phyloP scores from a whole-genome alignment of 78 protist species.

The Planoprotostelium fungivorum region DNA sequence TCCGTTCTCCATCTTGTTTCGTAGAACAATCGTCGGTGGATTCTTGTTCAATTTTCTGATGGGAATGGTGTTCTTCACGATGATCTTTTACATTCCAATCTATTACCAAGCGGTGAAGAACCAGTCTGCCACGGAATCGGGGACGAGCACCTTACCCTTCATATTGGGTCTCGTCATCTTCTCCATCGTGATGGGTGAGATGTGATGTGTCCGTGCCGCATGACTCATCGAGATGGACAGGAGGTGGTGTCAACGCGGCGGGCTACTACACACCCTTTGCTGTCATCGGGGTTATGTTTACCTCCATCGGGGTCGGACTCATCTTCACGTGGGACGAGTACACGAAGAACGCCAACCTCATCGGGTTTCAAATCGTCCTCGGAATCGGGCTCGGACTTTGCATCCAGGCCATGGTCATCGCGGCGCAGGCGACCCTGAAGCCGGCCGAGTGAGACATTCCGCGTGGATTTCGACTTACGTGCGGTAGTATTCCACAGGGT shows the following conservation, averaged over 20 bases:
- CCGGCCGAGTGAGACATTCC: neutral
- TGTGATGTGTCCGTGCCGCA: slow-evolving; percentile 25
- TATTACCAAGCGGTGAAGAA: slow-evolving; percentile 47
- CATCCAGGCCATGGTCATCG: neutral
- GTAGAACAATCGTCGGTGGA: slow-evolving; percentile 27
- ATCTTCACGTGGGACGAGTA: neutral
- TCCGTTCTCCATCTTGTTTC: slow-evolving; percentile 33
- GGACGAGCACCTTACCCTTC: slow-evolving; percentile 37
- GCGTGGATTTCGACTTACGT: neutral
- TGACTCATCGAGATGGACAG: no score
- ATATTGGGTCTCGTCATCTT: slow-evolving; percentile 34
- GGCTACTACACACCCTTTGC: neutral
- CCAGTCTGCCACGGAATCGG: slow-evolving; percentile 32
- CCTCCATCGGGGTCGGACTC: neutral
- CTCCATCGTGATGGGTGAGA: slow-evolving; percentile 13
- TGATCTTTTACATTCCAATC: slow-evolving; percentile 45
- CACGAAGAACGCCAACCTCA: neutral
- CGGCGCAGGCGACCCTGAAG: neutral
- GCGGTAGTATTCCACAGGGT: neutral
- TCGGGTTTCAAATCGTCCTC: neutral
- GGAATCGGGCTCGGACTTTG: neutral
- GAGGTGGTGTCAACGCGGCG: no score
- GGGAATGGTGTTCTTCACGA: slow-evolving; percentile 56
- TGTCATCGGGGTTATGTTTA: neutral
- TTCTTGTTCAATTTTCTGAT: slow-evolving; percentile 15